Evolutionary conservation across 129 eudicot genomes (phyloP).

Genomic region (Lonicera japonica): DNA sequence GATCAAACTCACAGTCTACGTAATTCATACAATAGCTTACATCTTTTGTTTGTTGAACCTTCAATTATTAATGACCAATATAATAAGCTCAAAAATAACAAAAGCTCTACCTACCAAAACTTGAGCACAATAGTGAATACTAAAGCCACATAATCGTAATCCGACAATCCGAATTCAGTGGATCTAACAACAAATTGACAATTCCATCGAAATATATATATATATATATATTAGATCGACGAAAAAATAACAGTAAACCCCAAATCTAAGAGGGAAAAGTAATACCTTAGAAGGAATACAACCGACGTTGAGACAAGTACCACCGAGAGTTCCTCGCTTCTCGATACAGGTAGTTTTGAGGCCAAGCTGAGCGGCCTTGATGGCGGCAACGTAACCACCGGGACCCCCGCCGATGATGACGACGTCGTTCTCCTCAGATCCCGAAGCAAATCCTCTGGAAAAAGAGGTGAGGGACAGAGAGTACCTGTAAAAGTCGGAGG

Average conservation of each 20-base stretch:
- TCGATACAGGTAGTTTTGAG: conserved; percentile 85
- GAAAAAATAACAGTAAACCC: background rate
- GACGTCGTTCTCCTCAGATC: conserved; percentile 76
- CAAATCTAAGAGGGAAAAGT: background rate
- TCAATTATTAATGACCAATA: background rate
- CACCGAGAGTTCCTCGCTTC: conserved; percentile 86
- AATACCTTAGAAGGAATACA: conserved; percentile 69
- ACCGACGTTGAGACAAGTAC: conserved; percentile 90
- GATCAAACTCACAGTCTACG: too few relatives aligned
- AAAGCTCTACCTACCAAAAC: background rate
- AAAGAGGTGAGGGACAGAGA: conserved; percentile 25
- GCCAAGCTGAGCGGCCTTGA: conserved; percentile 87
- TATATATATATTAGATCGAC: background rate
- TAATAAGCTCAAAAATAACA: background rate
- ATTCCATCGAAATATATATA: background rate
- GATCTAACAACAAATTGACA: background rate
- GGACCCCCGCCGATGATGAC: conserved; percentile 88
- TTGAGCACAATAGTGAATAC: background rate
- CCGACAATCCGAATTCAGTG: background rate
- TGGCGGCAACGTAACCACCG: conserved; percentile 88
- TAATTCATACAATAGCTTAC: too few relatives aligned
- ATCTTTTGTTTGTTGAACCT: background rate
- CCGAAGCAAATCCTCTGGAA: conserved; percentile 42
- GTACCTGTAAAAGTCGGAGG: conserved; percentile 21
- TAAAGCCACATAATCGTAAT: background rate